phyloP scores from a whole-genome alignment of 257 asterid species.

The Solanum dulcamara region DNA sequence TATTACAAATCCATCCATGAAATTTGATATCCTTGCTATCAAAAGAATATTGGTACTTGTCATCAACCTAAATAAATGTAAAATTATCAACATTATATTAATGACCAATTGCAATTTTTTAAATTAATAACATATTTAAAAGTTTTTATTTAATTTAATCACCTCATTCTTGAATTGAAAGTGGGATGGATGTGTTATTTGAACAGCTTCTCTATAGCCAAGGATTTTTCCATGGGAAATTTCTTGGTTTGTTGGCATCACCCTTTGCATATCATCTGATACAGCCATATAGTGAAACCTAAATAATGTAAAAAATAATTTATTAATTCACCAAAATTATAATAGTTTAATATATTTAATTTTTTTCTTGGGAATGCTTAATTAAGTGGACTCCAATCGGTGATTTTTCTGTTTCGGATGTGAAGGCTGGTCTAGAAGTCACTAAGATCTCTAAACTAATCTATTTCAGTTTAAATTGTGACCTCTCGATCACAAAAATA shows the following conservation, averaged over 20 bases:
- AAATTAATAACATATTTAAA: no score
- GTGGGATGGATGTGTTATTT: constrained; percentile 21
- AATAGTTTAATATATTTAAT: background rate
- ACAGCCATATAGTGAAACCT: constrained; percentile 57
- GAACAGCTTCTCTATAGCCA: constrained; percentile 42
- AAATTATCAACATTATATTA: background rate
- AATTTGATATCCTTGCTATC: constrained; percentile 9
- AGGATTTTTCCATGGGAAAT: constrained; percentile 19
- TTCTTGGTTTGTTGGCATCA: constrained; percentile 39
- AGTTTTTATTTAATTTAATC: no score
- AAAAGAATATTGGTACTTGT: constrained; percentile 19
- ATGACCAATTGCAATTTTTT: no score
- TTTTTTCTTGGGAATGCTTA: no score
- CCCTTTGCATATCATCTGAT: constrained; percentile 40
- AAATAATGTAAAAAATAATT: background rate
- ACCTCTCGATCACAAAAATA: no score
- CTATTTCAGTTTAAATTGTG: no score
- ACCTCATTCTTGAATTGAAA: constrained; percentile 24
- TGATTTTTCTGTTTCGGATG: no score
- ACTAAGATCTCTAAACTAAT: no score
- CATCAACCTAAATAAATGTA: constrained; percentile 21
- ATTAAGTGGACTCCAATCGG: no score
- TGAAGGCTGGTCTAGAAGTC: no score
- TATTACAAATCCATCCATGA: constrained; percentile 23
- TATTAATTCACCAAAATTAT: background rate